Evolutionary conservation across 257 asterid species (phyloP), one percentile per base, ranked within the genome.

Genomic region (Plantago ovata): DNA sequence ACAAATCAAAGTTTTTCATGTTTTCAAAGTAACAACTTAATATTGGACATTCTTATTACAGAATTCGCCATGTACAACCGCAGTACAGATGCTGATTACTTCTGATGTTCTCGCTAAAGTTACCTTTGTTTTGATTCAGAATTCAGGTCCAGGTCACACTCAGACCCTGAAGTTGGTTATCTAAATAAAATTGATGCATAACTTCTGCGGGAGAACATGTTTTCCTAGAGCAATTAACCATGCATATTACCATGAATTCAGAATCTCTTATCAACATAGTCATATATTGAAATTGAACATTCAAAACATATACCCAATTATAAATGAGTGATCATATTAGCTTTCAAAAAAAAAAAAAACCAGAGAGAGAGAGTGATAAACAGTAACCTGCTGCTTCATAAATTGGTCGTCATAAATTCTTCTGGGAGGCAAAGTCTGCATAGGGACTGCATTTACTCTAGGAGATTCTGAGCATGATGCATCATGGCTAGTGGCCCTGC

Each of bases 381-480:
- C 64, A 68, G 60, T 70, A 54, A 78, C 94, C 82, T 76, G 89
- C 72, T 67, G 81, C 69, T 61, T 58, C 59, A 51, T 65, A 63
- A 45, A 66, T 68, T 68, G 84, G 58, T 77, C 81, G 33, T 64
- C 70, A 69, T 59, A 45, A 67, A 67, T 52, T 63, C 53, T 70
- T 72, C 60, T 66, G 40, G 75, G 77, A 62, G 80, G 53, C 60
- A 73, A 45, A 58, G 65, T 65, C 52, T 64, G 74, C 18, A 51
- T 39, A 21, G 78, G 81, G 60, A 53, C 64, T 7, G 50, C 65
- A 72, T 75, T 83, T 63, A 58, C 81, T 75, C 63, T 81, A 58
- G 56, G 13, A 24, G 24, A 69, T 64, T 72, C 81, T 24, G 39
- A 39, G 46, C 60, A 60, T 41, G 72, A 63, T 68, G 67, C 68